Base-by-base conservation (phyloP, 164 flowering plant species). In the Magnolia changhungtana region DNA sequence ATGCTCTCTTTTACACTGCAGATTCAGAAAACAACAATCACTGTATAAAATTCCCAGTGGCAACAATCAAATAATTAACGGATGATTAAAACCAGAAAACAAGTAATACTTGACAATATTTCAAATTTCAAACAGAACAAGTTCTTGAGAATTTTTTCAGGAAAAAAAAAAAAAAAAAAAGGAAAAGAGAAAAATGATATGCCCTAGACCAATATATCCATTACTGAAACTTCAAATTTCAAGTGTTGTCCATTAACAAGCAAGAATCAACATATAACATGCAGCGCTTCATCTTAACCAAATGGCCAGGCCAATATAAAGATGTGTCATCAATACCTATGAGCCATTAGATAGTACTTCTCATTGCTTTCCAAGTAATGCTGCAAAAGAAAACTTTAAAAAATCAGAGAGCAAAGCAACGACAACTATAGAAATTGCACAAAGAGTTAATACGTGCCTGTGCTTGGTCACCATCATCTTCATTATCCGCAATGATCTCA, bases 361-460 rank as follows among this genome's bases (percentile, higher is more conserved):
- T 96, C 98, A 80, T 94, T 96, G 91, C 98, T 92, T 83, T 96
- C 99, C 89, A 91, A 59, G 74, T 96, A 96, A 83, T 96, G 99
- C 99, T 96, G 99, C 86, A 86, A 81, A 75, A 52, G 24, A 50
- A 27, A 27, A 27, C 29, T 27, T 27, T 1, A 23, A 29, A 61
- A 24, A 71, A 67, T 45, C 55, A 74, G 63, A 23, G 19, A 23
- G 68, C 45, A n/a, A 19, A 73, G 16, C 50, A 24, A 59, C 13
- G 72, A 65, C 68, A 51, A 9, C 65, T 31, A 71, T 63, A 63
- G 11, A 50, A 50, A 71, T 71, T 7, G 20, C 4, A 71, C 69
- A 37, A 77, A 67, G 24, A 6, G 66, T 72, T n/a, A 50, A 66
- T 6, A 76, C 85, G 79, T 86, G 79, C 99, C 95, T 93, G 88